phyloP scores from a whole-genome alignment of 1,139 yeast genomes.

The Maudiozyma humilis region DNA sequence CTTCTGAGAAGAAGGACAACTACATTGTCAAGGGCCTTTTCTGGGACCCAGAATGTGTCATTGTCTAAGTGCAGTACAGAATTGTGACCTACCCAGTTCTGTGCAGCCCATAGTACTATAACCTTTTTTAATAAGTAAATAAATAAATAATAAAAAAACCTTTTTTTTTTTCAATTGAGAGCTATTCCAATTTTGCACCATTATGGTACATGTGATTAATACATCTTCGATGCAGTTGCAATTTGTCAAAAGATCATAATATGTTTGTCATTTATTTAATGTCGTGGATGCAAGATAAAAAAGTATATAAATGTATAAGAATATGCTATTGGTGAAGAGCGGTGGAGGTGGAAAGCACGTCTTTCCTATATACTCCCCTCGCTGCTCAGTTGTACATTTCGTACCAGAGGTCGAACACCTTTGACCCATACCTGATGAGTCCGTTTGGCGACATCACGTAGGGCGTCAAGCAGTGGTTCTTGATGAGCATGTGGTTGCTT shows the following conservation, averaged over 20 bases:
- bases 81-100: neutral
- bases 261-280: too few relatives aligned
- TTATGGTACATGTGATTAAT: too few relatives aligned
- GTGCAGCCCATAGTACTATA: neutral
- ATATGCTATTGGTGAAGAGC: neutral
- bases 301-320: neutral
- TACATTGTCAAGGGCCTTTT: conserved; percentile 23
- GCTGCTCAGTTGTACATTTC: conserved; percentile 6
- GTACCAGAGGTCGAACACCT: conserved; percentile 10
- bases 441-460: conserved; percentile 24
- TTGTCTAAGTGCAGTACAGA: conserved; percentile 13
- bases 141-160: neutral
- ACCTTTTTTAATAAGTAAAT: neutral
- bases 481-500: conserved; percentile 5
- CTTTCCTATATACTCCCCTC: too few relatives aligned
- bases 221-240: too few relatives aligned
- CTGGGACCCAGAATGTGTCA: conserved; percentile 28
- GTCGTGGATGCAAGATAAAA: neutral
- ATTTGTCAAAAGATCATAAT: too few relatives aligned
- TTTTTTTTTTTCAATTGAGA: neutral
- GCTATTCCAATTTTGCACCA: too few relatives aligned
- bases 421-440: conserved; percentile 14
- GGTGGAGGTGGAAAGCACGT: too few relatives aligned
- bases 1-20: conserved; percentile 29
- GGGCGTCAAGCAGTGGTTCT: conserved; percentile 20